phyloP scores from a whole-genome alignment of 768 basidiomycete genomes.

The Mycena capillaripes region DNA sequence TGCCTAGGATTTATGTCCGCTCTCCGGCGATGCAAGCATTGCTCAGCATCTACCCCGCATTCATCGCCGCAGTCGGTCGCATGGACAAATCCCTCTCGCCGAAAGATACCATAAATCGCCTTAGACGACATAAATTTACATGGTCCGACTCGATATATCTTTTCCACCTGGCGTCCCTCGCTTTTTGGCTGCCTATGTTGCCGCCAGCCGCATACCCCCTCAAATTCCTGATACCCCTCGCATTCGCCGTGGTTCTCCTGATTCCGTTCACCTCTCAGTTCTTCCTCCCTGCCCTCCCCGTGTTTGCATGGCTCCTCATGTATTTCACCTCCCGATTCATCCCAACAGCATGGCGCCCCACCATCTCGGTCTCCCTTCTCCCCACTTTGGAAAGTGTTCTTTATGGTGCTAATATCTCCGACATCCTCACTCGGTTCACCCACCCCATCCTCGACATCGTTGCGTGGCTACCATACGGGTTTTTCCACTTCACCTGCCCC shows the following conservation, averaged over 20 bases:
- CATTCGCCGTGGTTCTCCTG: constrained; percentile 78
- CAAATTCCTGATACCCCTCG: constrained; percentile 83
- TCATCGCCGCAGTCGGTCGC: constrained; percentile 73
- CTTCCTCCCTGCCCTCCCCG: constrained; percentile 88
- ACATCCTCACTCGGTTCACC: constrained; percentile 95
- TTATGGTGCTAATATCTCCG: constrained; percentile 98
- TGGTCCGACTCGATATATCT: constrained; percentile 73
- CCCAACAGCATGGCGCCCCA: constrained; percentile 79
- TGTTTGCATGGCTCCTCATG: constrained; percentile 88
- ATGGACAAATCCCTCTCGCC: constrained; percentile 87
- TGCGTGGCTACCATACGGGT: constrained; percentile 98
- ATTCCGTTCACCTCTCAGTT: constrained; percentile 93
- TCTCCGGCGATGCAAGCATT: constrained; percentile 14
- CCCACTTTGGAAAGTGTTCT: constrained; percentile 96
- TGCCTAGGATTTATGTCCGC: constrained; percentile 27
- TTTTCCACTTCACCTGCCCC: constrained; percentile 90
- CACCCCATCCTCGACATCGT: constrained; percentile 93
- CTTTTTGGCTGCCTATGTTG: constrained; percentile 84
- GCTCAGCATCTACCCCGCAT: constrained; percentile 53
- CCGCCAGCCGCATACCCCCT: constrained; percentile 74
- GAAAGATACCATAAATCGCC: constrained; percentile 69
- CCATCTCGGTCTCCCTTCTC: constrained; percentile 91
- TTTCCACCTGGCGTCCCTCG: constrained; percentile 71
- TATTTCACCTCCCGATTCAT: constrained; percentile 93
- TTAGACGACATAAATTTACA: constrained; percentile 70